Evolutionary conservation across 1,284 basidiomycete genomes (phyloP).

Genomic region (Puccinia sorghi): DNA sequence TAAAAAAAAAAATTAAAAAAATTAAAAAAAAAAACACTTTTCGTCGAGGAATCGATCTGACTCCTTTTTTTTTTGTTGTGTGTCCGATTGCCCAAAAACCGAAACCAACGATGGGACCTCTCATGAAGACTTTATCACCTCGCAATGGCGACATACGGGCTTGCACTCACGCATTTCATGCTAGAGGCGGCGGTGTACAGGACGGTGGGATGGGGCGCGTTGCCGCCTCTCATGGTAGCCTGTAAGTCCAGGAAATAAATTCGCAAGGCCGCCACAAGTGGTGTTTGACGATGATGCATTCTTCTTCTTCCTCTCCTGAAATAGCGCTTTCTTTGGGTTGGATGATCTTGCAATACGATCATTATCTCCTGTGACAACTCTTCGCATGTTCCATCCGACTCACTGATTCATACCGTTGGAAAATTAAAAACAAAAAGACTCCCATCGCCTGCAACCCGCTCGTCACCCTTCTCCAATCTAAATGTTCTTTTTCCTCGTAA

Average conservation of each 20-base stretch:
- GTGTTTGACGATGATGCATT: background rate
- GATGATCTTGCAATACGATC: background rate
- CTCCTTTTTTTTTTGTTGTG: slow-evolving; percentile 17
- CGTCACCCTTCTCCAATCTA: no score
- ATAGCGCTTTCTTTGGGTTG: no score
- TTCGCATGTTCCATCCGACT: no score
- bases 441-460: no score
- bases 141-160: slow-evolving; percentile 78
- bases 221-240: slow-evolving; percentile 81
- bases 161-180: slow-evolving; percentile 84
- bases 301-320: no score
- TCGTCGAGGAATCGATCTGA: background rate
- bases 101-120: background rate
- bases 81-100: background rate
- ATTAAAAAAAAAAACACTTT: background rate
- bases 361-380: background rate
- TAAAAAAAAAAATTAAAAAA: background rate
- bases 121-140: slow-evolving; percentile 79
- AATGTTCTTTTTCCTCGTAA: no score
- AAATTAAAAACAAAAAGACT: no score
- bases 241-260: slow-evolving; percentile 65
- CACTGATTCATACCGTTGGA: no score
- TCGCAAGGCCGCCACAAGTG: background rate
- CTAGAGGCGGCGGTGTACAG: slow-evolving; percentile 82
- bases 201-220: slow-evolving; percentile 63